These are phyloP conservation scores for Colletotrichum musae DNA, from an alignment of 2,329 filamentous ascomycete genomes.

Conservation along the genomic window DNA sequence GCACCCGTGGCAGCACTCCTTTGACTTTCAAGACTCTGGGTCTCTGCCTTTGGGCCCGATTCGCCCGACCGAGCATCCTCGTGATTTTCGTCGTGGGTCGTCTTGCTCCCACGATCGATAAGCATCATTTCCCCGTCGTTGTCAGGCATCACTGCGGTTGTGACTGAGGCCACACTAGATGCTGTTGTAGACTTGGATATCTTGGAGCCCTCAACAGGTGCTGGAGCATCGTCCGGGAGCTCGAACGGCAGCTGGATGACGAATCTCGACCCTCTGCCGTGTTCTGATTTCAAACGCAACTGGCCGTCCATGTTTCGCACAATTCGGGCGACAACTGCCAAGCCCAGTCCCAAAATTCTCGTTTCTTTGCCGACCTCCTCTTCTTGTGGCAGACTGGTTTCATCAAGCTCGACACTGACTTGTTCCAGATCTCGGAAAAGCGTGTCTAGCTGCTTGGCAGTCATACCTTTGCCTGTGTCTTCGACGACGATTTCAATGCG, in stretches of 20 bases:
- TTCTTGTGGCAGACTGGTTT: constrained; percentile 43
- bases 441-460: constrained; percentile 68
- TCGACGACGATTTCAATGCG: constrained; percentile 82
- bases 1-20: constrained; percentile 54
- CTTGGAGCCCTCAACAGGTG: constrained; percentile 42
- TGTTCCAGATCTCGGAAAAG: constrained; percentile 73
- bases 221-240: constrained; percentile 62
- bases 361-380: constrained; percentile 47
- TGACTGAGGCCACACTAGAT: constrained; percentile 50
- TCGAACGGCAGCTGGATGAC: constrained; percentile 84
- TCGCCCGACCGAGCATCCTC: not conserved
- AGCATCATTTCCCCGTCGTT: constrained; percentile 72
- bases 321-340: constrained; percentile 90
- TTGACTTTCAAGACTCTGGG: constrained; percentile 51
- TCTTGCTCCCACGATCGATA: constrained; percentile 62
- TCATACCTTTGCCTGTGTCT: constrained; percentile 85
- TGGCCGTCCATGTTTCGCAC: constrained; percentile 94
- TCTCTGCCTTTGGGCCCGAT: constrained; percentile 38
- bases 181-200: constrained; percentile 41
- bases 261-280: constrained; percentile 86
- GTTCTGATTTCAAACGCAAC: constrained; percentile 85
- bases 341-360: constrained; percentile 79
- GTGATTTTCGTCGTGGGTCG: constrained; percentile 26
- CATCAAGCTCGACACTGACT: constrained; percentile 63
- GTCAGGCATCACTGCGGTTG: constrained; percentile 48